Base-by-base conservation (phyloP, 768 basidiomycete species). In the Rhodotorula toruloides region DNA sequence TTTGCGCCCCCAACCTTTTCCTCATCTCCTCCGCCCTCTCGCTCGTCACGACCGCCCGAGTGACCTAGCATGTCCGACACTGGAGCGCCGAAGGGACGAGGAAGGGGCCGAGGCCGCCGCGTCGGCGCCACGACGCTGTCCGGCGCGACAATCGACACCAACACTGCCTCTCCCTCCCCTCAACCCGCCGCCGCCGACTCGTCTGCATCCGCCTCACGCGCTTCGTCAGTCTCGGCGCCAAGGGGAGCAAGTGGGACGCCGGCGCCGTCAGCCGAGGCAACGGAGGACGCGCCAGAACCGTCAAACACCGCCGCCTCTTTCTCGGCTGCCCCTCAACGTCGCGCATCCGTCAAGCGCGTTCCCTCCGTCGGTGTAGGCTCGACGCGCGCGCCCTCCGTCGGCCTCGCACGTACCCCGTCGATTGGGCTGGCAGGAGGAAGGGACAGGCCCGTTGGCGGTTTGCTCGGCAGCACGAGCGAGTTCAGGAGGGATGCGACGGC, bases 361-460 rank as follows among this genome's bases (percentile, higher is more conserved):
- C 50, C 66, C 19, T 67, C 66, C 0, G 66, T 67, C 61, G 66
- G 66, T 6, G 37, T 59, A 2, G 67, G 57, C 27, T 59, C 52
- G 9, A 54, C 32, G 19, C 52, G 60, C 12, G 43, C 61, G 10
- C 61, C 61, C 25, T 50, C 39, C 12, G 42, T 56, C 56, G 66
- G 61, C 9, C 14, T 49, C 12, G 50, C 46, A 3, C 48, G 43
- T 9, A 27, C 46, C 36, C 11, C 37, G 7, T n/a, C 21, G 44
- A 25, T 46, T 25, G 12, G 21, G 44, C 44, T 46, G 25, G 36
- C n/a, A 8, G 7, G 25, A 2, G 32, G 8, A 36, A 46, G 50
- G 21, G 64, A 56, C 52, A 40, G 68, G 40, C 50, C 61, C n/a
- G 70, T 71, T 34, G 70, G 70, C 16, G 70, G 70, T 0, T 31